Percentiles rank a stretch among this genome's conserved stretches.
Conservation (phyloP, 805 yeast species). For the Saccharomyces jurei region DNA sequence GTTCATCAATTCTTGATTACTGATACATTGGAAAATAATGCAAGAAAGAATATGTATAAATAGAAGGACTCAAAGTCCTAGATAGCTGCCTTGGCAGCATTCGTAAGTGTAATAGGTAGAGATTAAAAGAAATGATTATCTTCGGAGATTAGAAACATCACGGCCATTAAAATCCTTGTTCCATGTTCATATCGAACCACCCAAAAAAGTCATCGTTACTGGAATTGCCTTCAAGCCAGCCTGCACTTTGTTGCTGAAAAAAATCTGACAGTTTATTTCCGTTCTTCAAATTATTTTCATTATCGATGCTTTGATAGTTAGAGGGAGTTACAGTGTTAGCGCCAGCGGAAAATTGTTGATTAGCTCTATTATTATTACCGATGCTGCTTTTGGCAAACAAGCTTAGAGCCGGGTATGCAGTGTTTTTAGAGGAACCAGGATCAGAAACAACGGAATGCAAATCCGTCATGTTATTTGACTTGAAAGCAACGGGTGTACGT, state of each 20-base stretch:
- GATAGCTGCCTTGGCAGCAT: background rate
- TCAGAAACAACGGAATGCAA: background rate
- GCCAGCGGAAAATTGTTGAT: background rate
- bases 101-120: background rate
- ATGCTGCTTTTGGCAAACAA: background rate
- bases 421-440: background rate
- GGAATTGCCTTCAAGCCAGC: conserved; percentile 73
- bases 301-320: background rate
- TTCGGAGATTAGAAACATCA: background rate
- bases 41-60: background rate
- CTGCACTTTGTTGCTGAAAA: conserved; percentile 74
- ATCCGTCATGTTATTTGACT: background rate
- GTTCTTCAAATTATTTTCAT: background rate
- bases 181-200: conserved; percentile 83
- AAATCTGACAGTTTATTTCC: conserved; percentile 40
- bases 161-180: conserved; percentile 45
- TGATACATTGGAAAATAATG: background rate
- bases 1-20: background rate
- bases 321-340: background rate
- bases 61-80: background rate
- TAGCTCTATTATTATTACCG: conserved; percentile 2
- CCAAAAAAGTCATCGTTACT: conserved; percentile 75
- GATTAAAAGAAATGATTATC: background rate
- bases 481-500: background rate
- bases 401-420: background rate